A percentile compares a stretch with the other conserved stretches of the same genome.
Evolutionary conservation across 345 rosid species (phyloP).

Genomic region (Clausena lansium): DNA sequence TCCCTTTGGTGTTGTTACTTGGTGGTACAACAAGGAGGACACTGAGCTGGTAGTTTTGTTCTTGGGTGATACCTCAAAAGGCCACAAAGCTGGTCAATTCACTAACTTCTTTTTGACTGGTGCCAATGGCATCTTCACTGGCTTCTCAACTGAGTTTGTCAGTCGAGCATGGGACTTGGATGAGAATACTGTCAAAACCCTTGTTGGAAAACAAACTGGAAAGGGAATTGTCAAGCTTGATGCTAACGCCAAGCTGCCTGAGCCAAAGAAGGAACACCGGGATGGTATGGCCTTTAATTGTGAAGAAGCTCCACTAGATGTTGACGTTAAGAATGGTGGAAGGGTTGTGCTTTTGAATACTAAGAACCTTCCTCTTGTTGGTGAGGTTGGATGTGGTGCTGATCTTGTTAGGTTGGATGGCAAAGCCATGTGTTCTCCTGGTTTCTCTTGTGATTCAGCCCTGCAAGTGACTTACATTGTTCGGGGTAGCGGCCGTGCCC

Average conservation of each 20-base stretch:
- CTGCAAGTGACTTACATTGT: constrained; percentile 80
- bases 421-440: constrained; percentile 93
- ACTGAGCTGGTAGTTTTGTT: constrained; percentile 71
- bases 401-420: constrained; percentile 81
- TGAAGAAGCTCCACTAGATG: constrained; percentile 80
- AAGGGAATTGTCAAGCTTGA: constrained; percentile 72
- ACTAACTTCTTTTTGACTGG: constrained; percentile 81
- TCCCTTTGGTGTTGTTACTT: constrained; percentile 85
- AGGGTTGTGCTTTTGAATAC: constrained; percentile 84
- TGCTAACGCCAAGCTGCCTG: constrained; percentile 48
- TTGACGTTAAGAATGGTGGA: constrained; percentile 72
- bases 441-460: constrained; percentile 92
- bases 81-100: constrained; percentile 73
- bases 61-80: constrained; percentile 78
- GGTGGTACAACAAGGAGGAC: constrained; percentile 90
- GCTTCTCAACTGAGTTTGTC: constrained; percentile 76
- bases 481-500: constrained; percentile 73
- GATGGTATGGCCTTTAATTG: constrained; percentile 71
- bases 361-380: constrained; percentile 79
- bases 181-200: constrained; percentile 41
- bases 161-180: constrained; percentile 72
- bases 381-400: constrained; percentile 84
- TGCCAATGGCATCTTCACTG: constrained; percentile 71
- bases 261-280: constrained; percentile 51
- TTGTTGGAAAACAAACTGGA: constrained; percentile 49